Base-by-base conservation (phyloP, 2,329 filamentous ascomycete genomes). In the Phyllosticta paracitricarpa region DNA sequence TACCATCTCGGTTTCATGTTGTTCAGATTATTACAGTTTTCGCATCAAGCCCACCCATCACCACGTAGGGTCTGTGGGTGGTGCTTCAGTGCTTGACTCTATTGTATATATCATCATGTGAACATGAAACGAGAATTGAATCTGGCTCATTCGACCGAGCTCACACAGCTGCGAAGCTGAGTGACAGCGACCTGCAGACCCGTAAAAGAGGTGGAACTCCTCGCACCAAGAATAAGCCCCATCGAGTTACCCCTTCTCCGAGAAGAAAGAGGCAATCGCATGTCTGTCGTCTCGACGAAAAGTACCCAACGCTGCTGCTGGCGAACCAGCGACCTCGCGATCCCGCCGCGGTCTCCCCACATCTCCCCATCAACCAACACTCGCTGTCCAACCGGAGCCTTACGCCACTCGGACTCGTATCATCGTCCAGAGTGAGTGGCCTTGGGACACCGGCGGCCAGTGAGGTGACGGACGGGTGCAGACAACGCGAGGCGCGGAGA, bases 151-250 rank as follows among this genome's bases (percentile, higher is more conserved):
- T 84, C 77, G 84, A 88, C 80, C 83, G 82, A 84, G 83, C 84
- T 79, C 73, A 71, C 70, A 68, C 70, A 70, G 56, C 40, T 48
- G 7, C 40, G 40, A 48, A 48, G 51, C 56, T 19, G 3, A 6
- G 28, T 19, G 67, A 56, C 68, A 70, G 73, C 74, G 66, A 70
- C 71, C 69, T 64, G 69, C 76, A 75, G 73, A 78, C 76, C 76
- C 75, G 70, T 73, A 75, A 76, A 75, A 64, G 72, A 70, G 64
- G 62, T 68, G 67, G 80, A 79, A 83, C 89, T 88, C 89, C 91
- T 96, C 91, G 92, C 89, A 84, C 91, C 93, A 89, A 97, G 91
- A 97, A 96, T 97, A 91, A 97, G 93, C 93, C 93, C 93, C 93
- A 96, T 97, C 91, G 92, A 96, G 93, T 97, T 95, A 96, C 89